phyloP scores from a whole-genome alignment of 108 stramenopile species.

The Parietichytrium sp. region DNA sequence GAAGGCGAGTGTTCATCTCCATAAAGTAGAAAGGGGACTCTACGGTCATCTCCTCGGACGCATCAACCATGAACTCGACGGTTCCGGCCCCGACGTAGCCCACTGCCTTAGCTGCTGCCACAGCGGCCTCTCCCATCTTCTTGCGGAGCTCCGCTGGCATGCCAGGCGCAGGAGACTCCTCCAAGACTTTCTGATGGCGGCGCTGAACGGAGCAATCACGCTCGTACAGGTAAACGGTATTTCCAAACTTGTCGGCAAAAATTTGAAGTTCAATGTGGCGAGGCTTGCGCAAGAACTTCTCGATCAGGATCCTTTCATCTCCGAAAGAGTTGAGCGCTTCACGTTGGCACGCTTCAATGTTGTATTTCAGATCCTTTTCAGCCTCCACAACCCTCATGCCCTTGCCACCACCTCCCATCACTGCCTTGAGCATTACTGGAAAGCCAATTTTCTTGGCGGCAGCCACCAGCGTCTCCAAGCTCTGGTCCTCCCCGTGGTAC shows the following conservation, averaged over 20 bases:
- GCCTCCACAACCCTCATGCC: conserved; percentile 79
- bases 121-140: conserved; percentile 79
- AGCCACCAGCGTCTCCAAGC: conserved; percentile 43
- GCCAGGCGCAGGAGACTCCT: conserved; percentile 89
- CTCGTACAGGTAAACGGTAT: conserved; percentile 88
- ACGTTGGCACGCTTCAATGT: conserved; percentile 65
- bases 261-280: conserved; percentile 94
- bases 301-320: conserved; percentile 77
- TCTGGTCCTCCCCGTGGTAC: conserved; percentile 68
- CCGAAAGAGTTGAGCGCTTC: conserved; percentile 78
- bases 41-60: conserved; percentile 22
- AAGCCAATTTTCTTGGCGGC: conserved; percentile 66
- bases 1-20: conserved; percentile 94
- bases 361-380: conserved; percentile 63
- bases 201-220: conserved; percentile 92
- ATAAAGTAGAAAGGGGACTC: conserved; percentile 78
- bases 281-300: conserved; percentile 76
- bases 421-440: conserved; percentile 91
- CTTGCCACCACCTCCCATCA: conserved; percentile 88
- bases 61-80: conserved; percentile 91
- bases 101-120: conserved; percentile 71
- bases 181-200: conserved; percentile 94
- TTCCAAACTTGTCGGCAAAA: conserved; percentile 84
- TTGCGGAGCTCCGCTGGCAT: conserved; percentile 66
- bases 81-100: conserved; percentile 97